A percentile compares a stretch with the other conserved stretches of the same genome.
Evolutionary conservation across 305 asterid genomes (phyloP).

Genomic region (Solanum aculeatissimum): DNA sequence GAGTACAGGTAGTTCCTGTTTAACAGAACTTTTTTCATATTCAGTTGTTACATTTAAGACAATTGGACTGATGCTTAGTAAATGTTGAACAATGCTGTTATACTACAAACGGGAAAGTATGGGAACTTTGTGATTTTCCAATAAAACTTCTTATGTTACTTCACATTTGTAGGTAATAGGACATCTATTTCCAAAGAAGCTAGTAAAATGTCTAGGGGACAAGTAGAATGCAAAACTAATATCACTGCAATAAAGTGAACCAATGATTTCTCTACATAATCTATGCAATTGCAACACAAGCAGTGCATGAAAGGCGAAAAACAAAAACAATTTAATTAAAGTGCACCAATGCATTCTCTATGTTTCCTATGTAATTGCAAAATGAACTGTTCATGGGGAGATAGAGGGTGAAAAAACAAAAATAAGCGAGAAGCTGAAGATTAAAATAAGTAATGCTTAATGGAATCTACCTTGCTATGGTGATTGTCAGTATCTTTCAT

Average conservation of each 20-base stretch:
- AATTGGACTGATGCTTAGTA: not conserved
- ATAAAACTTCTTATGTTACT: not conserved
- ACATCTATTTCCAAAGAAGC: not conserved
- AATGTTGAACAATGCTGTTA: not conserved
- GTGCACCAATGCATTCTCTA: not conserved
- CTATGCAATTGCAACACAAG: not conserved
- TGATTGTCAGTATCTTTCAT: not conserved
- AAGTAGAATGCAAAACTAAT: not conserved
- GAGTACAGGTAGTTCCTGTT: constrained; percentile 57
- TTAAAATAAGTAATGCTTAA: not conserved
- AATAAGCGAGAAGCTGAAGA: not conserved
- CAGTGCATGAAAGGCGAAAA: not conserved
- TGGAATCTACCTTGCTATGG: not conserved
- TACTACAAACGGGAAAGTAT: not conserved
- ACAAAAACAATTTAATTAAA: not conserved
- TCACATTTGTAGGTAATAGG: not conserved
- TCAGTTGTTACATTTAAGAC: not conserved
- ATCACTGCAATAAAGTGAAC: not conserved
- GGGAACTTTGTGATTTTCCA: not conserved
- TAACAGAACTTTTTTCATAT: not conserved
- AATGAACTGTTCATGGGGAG: not conserved
- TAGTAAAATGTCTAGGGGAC: not conserved
- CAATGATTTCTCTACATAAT: not conserved
- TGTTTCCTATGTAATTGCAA: not conserved
- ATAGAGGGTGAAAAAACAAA: not conserved